Evolutionary conservation across 2,329 filamentous ascomycete species (phyloP), one percentile per base, ranked within the genome.

Genomic region (Graphiopsis chlorocephala): DNA sequence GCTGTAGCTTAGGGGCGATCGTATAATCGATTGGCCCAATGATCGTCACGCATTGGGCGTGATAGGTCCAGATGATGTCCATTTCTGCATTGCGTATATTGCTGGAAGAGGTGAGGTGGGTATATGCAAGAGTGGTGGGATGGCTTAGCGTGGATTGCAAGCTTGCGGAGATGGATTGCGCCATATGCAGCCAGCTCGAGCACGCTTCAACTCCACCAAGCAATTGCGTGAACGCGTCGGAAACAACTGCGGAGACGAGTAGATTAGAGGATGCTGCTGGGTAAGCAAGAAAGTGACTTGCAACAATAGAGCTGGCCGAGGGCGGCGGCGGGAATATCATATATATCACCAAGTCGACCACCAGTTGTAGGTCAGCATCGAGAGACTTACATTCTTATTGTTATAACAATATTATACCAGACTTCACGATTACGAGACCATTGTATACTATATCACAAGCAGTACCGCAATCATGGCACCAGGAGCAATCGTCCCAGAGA

Each of bases 401-500:
- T 42, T 42, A 10, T 12, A 20, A 45, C n/a, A 45, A 45, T 20
- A 45, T 15, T 17, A 45, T 23, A 45, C n/a, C 47, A 52, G 47
- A 23, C 38, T 45, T 45, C 38, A 45, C 38, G n/a, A 45, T 3
- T 20, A 20, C 38, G n/a, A 23, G 6, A 45, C 8, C 12, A 12
- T 12, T 45, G 14, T 20, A 45, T 20, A 45, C 4, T n/a, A 45
- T 4, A 20, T 20, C 23, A 52, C 15, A 53, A 29, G 15, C 17
- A 17, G 23, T 23, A 45, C 38, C 50, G 28, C 8, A 53, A 62
- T 23, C 66, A 71, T 71, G 70, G 70, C 69, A 17, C 69, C 68
- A 23, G 53, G 55, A 29, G 69, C 70, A 55, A 71, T 71, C 57
- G 20, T 64, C 31, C 65, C 68, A 6, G 62, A 59, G 23, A 90